Evolutionary conservation across 176 grass and related monocot genomes (phyloP), one percentile per base, ranked within the genome.

Genomic region (Pontederia paniculata): DNA sequence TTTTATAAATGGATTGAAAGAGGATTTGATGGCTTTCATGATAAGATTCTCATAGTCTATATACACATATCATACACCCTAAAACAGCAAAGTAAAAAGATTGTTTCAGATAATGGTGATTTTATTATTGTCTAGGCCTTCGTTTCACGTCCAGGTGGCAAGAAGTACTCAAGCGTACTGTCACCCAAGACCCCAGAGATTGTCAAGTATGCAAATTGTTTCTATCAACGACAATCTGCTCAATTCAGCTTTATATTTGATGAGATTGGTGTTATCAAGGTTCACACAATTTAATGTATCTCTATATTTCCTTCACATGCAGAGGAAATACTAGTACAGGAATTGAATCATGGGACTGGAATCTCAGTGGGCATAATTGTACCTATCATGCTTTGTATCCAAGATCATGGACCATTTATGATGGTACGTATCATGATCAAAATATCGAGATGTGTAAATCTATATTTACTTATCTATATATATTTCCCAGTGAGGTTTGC

Each of bases 331-430:
- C 82, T 66, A 68, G 70, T 80, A 78, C 86, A 52, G 91, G 91
- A 74, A 80, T 88, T 79, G 71, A 80, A 74, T 97, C 91, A 58
- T 90, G 91, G 91, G 86, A 90, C 60, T 97, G 91, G 91, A 87
- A 87, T 66, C 72, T 80, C 15, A 76, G 14, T 58, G 91, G 86
- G 54, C 16, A 88, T 44, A 78, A 72, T n/a, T 87, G 71, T 46
- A 76, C 76, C 25, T 97, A 97, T 52, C 91, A 90, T 81, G 91
- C 80, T 72, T 73, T 97, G 58, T 97, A 97, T 72, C 91, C 91
- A 69, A 97, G 83, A 59, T 75, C 91, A 51, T 96, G 91, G 91
- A 96, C 91, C 2, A 52, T 81, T 68, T 89, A 89, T 68, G 67
- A 96, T 84, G 91, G 91, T 89, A 79, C 58, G 65, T 11, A 52